These are phyloP conservation scores for Chaetothyriales sp. DNA, from an alignment of 2,329 filamentous ascomycete genomes.

Conservation along the genomic window DNA sequence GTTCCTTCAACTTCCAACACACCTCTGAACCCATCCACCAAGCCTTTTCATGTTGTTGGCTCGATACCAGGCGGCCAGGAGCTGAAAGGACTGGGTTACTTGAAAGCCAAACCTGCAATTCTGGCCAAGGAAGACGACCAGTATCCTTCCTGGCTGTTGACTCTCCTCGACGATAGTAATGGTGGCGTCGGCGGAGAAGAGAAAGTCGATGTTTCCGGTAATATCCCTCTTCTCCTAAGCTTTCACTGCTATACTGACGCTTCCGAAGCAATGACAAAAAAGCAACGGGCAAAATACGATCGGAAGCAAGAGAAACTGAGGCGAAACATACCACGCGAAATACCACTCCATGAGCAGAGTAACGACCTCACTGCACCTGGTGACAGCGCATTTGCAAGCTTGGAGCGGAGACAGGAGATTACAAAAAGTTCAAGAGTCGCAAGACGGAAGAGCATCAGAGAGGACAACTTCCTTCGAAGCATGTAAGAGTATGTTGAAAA, in stretches of 20 bases:
- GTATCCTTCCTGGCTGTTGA: slow-evolving; percentile 36
- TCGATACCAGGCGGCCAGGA: slow-evolving; percentile 27
- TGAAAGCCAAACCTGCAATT: slow-evolving; percentile 32
- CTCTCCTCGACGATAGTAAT: slow-evolving; percentile 25
- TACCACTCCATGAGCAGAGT: slow-evolving; percentile 32
- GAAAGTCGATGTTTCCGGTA: slow-evolving; percentile 28
- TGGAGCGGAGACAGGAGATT: slow-evolving; percentile 27
- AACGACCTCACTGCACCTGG: slow-evolving; percentile 29
- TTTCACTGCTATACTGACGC: not conserved
- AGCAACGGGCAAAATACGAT: slow-evolving; percentile 31
- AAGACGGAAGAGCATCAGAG: slow-evolving; percentile 31
- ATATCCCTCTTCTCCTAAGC: not conserved
- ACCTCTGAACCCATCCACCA: slow-evolving; percentile 19
- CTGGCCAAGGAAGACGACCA: slow-evolving; percentile 32
- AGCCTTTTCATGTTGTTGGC: slow-evolving; percentile 22
- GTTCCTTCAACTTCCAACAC: slow-evolving; percentile 9
- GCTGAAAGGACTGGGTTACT: slow-evolving; percentile 30
- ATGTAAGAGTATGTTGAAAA: slow-evolving; percentile 21
- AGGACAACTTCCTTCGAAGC: slow-evolving; percentile 34
- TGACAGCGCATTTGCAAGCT: slow-evolving; percentile 23
- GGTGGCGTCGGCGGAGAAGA: slow-evolving; percentile 20
- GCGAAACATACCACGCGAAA: slow-evolving; percentile 24
- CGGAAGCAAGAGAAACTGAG: slow-evolving; percentile 31
- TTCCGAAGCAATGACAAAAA: slow-evolving; percentile 27
- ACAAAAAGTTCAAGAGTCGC: slow-evolving; percentile 31